A percentile compares a stretch with the other conserved stretches of the same genome.
Conservation (phyloP, 257 asterid genomes). For the Thymus quinquecostatus region DNA sequence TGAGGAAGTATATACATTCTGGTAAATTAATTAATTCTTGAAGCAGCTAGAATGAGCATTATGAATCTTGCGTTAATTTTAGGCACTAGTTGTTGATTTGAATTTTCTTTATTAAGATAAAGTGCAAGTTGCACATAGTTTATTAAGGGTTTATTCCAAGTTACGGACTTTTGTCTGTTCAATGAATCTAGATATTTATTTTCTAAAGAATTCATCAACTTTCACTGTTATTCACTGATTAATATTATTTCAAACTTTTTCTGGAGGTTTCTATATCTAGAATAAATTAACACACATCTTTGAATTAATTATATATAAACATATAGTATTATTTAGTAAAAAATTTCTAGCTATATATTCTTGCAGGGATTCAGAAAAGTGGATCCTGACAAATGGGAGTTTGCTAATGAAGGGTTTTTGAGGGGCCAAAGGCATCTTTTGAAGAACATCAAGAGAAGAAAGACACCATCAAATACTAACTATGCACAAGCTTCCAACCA, state of each 20-base stretch:
- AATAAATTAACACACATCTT: background rate
- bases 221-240: background rate
- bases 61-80: background rate
- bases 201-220: slow-evolving; percentile 20
- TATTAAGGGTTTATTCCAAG: slow-evolving; percentile 15
- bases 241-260: background rate
- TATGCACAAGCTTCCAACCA: slow-evolving; percentile 32
- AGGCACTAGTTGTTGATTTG: background rate
- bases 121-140: slow-evolving; percentile 32
- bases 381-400: slow-evolving; percentile 57
- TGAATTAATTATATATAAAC: no score
- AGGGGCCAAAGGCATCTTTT: slow-evolving; percentile 48
- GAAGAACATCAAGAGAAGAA: slow-evolving; percentile 47
- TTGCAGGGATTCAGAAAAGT: slow-evolving; percentile 50
- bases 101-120: background rate
- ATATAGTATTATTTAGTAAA: no score
- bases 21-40: no score
- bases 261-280: slow-evolving; percentile 12
- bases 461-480: slow-evolving; percentile 29
- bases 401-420: slow-evolving; percentile 51
- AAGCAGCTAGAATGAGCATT: no score
- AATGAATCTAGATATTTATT: slow-evolving; percentile 23
- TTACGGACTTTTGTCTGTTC: slow-evolving; percentile 29
- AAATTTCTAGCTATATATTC: background rate
- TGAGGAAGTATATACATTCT: no score